These are phyloP conservation scores for Trifolium repens DNA, from an alignment of 306 rosid species.

Conservation along the genomic window DNA sequence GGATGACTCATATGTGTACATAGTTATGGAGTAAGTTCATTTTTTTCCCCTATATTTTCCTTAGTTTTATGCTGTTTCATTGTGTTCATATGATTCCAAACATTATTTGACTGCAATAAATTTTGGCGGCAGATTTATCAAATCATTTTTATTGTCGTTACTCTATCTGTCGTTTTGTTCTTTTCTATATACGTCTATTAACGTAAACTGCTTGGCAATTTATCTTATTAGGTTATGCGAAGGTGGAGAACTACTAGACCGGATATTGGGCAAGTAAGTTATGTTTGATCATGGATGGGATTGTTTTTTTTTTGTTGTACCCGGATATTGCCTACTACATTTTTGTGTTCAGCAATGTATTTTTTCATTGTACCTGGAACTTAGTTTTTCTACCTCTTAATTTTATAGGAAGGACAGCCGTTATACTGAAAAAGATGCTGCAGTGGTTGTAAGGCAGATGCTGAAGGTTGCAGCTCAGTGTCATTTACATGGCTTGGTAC, in stretches of 20 bases:
- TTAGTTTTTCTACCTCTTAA: slow-evolving; percentile 41
- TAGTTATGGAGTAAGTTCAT: slow-evolving; percentile 95
- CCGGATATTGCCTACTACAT: slow-evolving; percentile 10
- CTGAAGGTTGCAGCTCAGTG: slow-evolving; percentile 98
- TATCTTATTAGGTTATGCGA: slow-evolving; percentile 79
- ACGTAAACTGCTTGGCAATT: slow-evolving; percentile 13
- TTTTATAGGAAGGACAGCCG: slow-evolving; percentile 94
- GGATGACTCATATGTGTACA: slow-evolving; percentile 90
- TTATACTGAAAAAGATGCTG: slow-evolving; percentile 93
- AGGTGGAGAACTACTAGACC: slow-evolving; percentile 95
- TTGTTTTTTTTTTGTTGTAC: slow-evolving; percentile 29
- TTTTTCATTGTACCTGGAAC: background rate
- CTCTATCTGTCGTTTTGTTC: slow-evolving; percentile 6
- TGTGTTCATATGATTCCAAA: slow-evolving; percentile 30
- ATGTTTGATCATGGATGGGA: slow-evolving; percentile 30
- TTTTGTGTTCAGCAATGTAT: slow-evolving; percentile 27
- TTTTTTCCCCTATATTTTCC: slow-evolving; percentile 8
- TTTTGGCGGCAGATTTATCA: slow-evolving; percentile 32
- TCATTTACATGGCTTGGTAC: slow-evolving; percentile 98
- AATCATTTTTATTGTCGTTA: slow-evolving; percentile 23
- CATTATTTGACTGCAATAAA: slow-evolving; percentile 5
- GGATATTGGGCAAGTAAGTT: slow-evolving; percentile 94
- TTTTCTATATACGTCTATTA: background rate
- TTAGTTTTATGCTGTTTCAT: slow-evolving; percentile 23
- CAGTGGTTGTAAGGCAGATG: slow-evolving; percentile 96